Evolutionary conservation across 2,329 filamentous ascomycete genomes (phyloP), one percentile per base, ranked within the genome.

Genomic region (Fusarium coicis): DNA sequence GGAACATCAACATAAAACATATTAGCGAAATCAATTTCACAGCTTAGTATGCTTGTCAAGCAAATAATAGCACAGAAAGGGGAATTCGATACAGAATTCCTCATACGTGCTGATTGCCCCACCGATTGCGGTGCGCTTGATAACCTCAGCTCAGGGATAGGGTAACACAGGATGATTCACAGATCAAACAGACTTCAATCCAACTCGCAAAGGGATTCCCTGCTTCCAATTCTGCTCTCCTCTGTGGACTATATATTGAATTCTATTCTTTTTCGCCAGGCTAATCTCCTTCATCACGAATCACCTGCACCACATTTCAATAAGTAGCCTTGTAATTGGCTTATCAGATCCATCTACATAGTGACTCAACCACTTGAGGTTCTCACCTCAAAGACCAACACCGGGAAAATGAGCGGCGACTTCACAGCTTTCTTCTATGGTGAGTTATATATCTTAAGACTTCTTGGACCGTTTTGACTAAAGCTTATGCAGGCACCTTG

Each of bases 391-490:
- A 23, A 55, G 30, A 10, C 32, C 30, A 11, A 28, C 26, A 26
- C 26, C 16, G 19, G 34, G 70, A 82, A 74, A 11, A 85, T 85
- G 83, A 84, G 82, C 57, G 83, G 83, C 32, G 80, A 84, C 18
- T 76, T 81, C 46, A 84, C 85, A 7, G 87, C 85, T 30, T 90
- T 90, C 79, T 90, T 90, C 78, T 90, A 91, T 64, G 89, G 89
- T 88, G 74, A 70, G 80, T 73, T 23, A n/a, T n/a, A 6, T 9
- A 50, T 32, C 10, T 15, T n/a, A 4, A 11, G 15, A 16, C 15
- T 26, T 19, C 18, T 9, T 10, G 12, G 19, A 37, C 37, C 14
- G 11, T 11, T 18, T 34, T 43, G 26, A 28, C 60, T 74, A 10
- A 66, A 43, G 8, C n/a, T 18, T 8, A 40, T 28, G 15, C 14